Evolutionary conservation across 345 rosid species (phyloP).

Genomic region (Acer campestre): DNA sequence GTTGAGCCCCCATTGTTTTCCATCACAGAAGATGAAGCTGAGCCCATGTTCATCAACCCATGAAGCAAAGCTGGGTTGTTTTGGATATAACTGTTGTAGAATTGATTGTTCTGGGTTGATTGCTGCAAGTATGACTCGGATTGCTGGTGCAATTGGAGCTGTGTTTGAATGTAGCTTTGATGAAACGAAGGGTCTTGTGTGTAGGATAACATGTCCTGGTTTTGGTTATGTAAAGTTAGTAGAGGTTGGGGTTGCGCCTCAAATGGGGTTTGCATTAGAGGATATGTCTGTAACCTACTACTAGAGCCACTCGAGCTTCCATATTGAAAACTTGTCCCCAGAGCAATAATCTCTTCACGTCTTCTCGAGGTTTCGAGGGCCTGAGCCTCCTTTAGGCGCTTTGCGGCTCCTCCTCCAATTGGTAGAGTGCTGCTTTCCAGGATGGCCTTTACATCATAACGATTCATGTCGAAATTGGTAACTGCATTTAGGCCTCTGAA

Average conservation of each 20-base stretch:
- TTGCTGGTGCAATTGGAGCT: slow-evolving; percentile 76
- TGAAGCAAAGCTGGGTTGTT: slow-evolving; percentile 70
- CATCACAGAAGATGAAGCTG: slow-evolving; percentile 37
- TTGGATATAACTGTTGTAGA: slow-evolving; percentile 72
- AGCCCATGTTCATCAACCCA: slow-evolving; percentile 58
- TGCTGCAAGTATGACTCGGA: slow-evolving; percentile 53
- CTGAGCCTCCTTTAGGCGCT: slow-evolving; percentile 95
- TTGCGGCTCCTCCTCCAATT: slow-evolving; percentile 98
- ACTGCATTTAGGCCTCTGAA: slow-evolving; percentile 91
- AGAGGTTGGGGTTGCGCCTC: slow-evolving; percentile 64
- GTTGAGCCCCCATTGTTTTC: slow-evolving; percentile 40
- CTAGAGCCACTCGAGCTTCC: slow-evolving; percentile 54
- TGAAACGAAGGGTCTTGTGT: slow-evolving; percentile 57
- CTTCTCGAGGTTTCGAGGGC: slow-evolving; percentile 84
- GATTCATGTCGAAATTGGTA: slow-evolving; percentile 94
- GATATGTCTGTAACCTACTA: slow-evolving; percentile 61
- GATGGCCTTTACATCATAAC: slow-evolving; percentile 94
- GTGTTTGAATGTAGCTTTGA: slow-evolving; percentile 72
- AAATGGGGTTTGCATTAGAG: slow-evolving; percentile 58
- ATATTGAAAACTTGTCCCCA: slow-evolving; percentile 66
- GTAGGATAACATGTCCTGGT: slow-evolving; percentile 72
- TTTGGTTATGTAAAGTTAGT: slow-evolving; percentile 68
- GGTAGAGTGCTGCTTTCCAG: slow-evolving; percentile 95
- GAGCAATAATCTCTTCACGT: slow-evolving; percentile 85
- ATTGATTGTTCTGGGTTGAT: slow-evolving; percentile 49